Base-by-base conservation (phyloP, 108 stramenopile genomes). In the Nitzschia palea region DNA sequence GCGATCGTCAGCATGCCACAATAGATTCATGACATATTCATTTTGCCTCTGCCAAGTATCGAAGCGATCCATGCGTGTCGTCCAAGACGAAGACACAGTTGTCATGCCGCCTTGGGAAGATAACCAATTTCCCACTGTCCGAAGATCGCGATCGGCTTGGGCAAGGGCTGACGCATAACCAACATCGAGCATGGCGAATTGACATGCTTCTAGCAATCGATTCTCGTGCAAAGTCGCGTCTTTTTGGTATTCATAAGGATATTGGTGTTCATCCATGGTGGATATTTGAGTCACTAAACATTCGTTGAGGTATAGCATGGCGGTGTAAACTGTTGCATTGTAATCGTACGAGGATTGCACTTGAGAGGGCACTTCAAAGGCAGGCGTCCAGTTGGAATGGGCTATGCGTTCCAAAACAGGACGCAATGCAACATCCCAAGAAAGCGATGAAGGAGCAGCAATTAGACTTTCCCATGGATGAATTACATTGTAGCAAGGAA, bases 401-500 rank as follows among this genome's bases (percentile, higher is more conserved):
- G 33, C 40, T 3, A 78, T 58, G n/a, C 40, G 32, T 35, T 67
- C 44, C 32, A 65, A 66, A 10, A 77, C 54, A 45, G 62, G 63
- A 27, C 56, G 47, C 55, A 84, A 15, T 0, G 80, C 35, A 17
- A 30, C 18, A 15, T 31, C 26, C 45, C 68, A 64, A 6, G 44
- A 28, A 9, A n/a, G 43, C 30, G 32, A 55, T 4, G 54, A 17
- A 28, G 54, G 15, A n/a, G 47, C 47, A 20, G 65, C 71, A 47
- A 62, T 27, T 65, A 78, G 42, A 75, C 77, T 77, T 62, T 85
- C 84, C 84, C 80, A 76, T 1, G 84, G 84, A 60, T 85, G 84
- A 14, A 48, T 40, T 42, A 83, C 33, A 53, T 70, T 70, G 54
- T 70, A 70, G 40, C 58, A 62, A 28, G 54, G 54, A 6, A 57